Evolutionary conservation across 768 basidiomycete genomes (phyloP).

Genomic region (Russula earlei): DNA sequence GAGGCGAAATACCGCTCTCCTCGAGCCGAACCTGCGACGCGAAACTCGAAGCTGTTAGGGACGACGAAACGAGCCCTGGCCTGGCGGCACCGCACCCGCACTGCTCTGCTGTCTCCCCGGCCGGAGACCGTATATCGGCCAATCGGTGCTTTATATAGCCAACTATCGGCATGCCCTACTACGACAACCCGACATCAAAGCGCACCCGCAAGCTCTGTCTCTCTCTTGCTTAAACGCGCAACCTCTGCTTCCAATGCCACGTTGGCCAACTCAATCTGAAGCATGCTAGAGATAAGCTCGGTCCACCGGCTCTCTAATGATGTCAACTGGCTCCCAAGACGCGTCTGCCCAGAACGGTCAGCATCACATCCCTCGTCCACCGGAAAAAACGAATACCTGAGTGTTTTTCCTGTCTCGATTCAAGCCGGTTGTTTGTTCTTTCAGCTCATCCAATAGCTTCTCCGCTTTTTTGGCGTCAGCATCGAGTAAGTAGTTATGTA

Average conservation of each 20-base stretch:
- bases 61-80: background rate
- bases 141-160: conserved; percentile 10
- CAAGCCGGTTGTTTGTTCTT: conserved; percentile 70
- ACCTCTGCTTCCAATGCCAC: conserved; percentile 80
- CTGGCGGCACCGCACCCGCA: no score
- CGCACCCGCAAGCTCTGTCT: conserved; percentile 48
- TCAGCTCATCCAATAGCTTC: conserved; percentile 63
- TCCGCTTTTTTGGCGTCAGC: conserved; percentile 64
- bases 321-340: conserved; percentile 68
- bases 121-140: conserved; percentile 2
- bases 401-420: conserved; percentile 84
- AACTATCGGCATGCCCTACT: conserved; percentile 1
- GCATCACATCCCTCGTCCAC: background rate
- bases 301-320: conserved; percentile 86
- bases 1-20: background rate
- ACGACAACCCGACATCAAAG: conserved; percentile 14
- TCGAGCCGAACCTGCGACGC: background rate
- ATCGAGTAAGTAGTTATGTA: conserved; percentile 85
- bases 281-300: conserved; percentile 77
- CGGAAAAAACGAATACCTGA: conserved; percentile 42
- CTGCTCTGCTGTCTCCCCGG: conserved; percentile 2
- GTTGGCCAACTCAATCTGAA: conserved; percentile 96
- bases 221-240: conserved; percentile 44
- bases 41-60: background rate
- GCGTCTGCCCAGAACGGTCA: conserved; percentile 43